Base-by-base conservation (phyloP, 768 basidiomycete genomes). In the Tulasnella sp. region DNA sequence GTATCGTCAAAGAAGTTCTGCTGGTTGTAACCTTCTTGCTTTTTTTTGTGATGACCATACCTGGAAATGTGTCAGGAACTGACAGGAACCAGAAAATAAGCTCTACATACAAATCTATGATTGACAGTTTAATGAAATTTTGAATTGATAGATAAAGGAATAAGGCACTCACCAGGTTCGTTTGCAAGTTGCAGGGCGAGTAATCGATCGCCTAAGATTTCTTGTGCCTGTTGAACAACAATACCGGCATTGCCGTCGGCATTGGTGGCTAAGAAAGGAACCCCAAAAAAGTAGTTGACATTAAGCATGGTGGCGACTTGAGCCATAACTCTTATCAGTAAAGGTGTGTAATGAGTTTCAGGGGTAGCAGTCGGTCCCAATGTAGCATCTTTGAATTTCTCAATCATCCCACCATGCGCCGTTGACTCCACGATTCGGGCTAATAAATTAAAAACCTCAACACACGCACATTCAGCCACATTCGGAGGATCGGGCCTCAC, bases 291-390 rank as follows among this genome's bases (percentile, higher is more conserved):
- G 83, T 82, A 84, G 43, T 76, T 66, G n/a, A 77, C 72, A 33
- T 76, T 72, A 12, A 78, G 70, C 8, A 81, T 60, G 0, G 67
- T 59, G 0, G 78, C 78, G 27, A 84, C 72, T 48, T 79, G 78
- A 8, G 63, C 60, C 62, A 82, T 71, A 56, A 81, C 70, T 59
- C 78, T 75, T 59, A 90, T 72, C 41, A 90, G 64, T 54, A 83
- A 81, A 0, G 67, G 60, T 0, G 81, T 77, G 49, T 79, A 77
- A 29, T 77, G 63, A 24, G 83, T 72, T 9, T 82, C 71, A 2
- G 81, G 77, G n/a, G 85, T 88, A 40, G 72, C 69, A 2, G 81
- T 85, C 44, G n/a, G n/a, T 28, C 39, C 3, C 12, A 12, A 3
- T 12, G 37, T 28, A 34, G n/a, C 34, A 48, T 73, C 75, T 61